These are phyloP conservation scores for Steccherinum ochraceum DNA, from an alignment of 768 basidiomycete species.

Conservation along the genomic window DNA sequence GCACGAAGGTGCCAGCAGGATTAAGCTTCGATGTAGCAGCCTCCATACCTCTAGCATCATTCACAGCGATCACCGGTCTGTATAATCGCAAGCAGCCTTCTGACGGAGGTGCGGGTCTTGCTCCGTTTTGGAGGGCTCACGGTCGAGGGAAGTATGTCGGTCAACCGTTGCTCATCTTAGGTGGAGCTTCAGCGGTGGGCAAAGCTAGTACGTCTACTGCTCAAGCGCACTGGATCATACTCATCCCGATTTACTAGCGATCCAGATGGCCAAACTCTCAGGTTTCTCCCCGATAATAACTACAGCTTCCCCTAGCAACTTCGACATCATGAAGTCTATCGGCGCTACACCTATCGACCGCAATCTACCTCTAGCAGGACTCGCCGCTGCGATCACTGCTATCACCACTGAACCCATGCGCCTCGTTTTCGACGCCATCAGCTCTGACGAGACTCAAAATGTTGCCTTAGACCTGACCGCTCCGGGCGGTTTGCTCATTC, in stretches of 20 bases:
- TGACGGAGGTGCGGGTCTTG: constrained; percentile 23
- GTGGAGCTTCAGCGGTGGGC: constrained; percentile 32
- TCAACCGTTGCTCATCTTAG: constrained; percentile 29
- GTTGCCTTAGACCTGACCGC: constrained; percentile 16
- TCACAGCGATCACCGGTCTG: constrained; percentile 19
- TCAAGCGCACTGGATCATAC: neutral
- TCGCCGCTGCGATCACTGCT: neutral
- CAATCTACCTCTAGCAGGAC: constrained; percentile 3
- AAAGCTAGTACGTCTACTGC: constrained; percentile 25
- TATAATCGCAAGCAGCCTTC: neutral
- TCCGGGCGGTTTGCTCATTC: constrained; percentile 14
- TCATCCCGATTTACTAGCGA: constrained; percentile 9
- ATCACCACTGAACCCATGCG: constrained; percentile 17
- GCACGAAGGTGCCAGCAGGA: too few relatives aligned
- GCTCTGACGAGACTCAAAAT: constrained; percentile 17
- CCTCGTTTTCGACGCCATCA: constrained; percentile 20
- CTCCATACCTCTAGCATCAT: constrained; percentile 32
- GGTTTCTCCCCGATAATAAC: constrained; percentile 25
- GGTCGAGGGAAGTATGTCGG: constrained; percentile 25
- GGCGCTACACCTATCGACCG: constrained; percentile 26
- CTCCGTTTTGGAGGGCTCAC: constrained; percentile 26
- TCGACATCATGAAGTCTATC: constrained; percentile 16
- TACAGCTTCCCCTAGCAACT: constrained; percentile 21
- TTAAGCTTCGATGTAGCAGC: constrained; percentile 34
- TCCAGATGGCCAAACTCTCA: constrained; percentile 23